A percentile compares a stretch with the other conserved stretches of the same genome.
Conservation (phyloP, 2,329 filamentous ascomycete genomes). For the Colletotrichum truncatum region DNA sequence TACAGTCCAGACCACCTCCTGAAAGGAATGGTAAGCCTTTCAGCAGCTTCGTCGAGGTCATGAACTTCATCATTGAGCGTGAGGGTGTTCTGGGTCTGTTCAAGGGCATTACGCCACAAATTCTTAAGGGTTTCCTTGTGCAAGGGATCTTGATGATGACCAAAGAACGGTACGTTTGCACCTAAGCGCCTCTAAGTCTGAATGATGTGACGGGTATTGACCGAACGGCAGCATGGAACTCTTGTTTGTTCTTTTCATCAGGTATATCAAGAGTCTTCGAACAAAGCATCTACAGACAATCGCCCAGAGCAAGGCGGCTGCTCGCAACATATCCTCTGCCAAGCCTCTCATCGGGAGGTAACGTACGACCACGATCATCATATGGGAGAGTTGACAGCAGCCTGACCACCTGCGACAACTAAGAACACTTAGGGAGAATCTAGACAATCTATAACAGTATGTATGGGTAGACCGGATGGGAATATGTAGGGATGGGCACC, state of each 20-base stretch:
- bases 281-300: slow-evolving; percentile 75
- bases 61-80: slow-evolving; percentile 90
- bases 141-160: slow-evolving; percentile 99
- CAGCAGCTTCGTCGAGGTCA: slow-evolving; percentile 92
- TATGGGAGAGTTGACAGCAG: background rate
- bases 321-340: background rate
- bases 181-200: background rate
- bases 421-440: background rate
- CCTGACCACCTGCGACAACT: background rate
- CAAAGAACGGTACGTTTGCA: slow-evolving; percentile 80
- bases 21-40: slow-evolving; percentile 89
- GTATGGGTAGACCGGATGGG: background rate
- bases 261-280: slow-evolving; percentile 78
- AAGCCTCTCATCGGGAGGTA: slow-evolving; percentile 1
- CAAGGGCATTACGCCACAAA: slow-evolving; percentile 95
- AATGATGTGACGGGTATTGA: background rate
- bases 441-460: background rate
- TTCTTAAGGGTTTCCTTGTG: slow-evolving; percentile 90
- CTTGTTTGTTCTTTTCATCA: slow-evolving; percentile 84
- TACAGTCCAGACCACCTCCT: slow-evolving; percentile 92
- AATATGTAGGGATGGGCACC: too few species aligned
- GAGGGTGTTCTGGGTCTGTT: slow-evolving; percentile 88
- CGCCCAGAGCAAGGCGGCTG: slow-evolving; percentile 67
- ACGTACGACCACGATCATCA: background rate
- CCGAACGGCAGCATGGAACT: slow-evolving; percentile 76